Conservation (phyloP, 176 grass and related monocot genomes). For the Thalia dealbata region DNA sequence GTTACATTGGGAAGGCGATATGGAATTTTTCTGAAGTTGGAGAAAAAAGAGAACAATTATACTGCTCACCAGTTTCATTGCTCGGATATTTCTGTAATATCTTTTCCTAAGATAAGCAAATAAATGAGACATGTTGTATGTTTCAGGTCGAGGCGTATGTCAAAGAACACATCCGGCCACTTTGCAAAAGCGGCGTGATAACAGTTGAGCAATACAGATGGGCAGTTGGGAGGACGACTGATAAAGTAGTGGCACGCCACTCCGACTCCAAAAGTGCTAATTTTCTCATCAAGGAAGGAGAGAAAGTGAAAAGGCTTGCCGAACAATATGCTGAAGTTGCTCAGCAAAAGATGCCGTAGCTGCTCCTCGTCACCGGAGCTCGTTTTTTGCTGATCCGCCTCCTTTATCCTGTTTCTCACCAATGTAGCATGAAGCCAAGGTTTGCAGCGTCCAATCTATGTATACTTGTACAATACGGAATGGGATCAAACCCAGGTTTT, state of each 20-base stretch:
- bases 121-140: background rate
- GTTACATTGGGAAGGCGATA: background rate
- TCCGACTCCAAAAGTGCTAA: slow-evolving; percentile 54
- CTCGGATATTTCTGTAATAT: no score
- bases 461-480: background rate
- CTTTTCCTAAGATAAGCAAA: no score
- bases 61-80: background rate
- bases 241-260: slow-evolving; percentile 80
- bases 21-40: background rate
- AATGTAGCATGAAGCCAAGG: background rate
- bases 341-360: slow-evolving; percentile 44
- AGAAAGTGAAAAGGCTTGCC: slow-evolving; percentile 88
- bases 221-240: slow-evolving; percentile 54
- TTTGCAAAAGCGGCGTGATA: slow-evolving; percentile 88
- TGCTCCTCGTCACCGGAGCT: background rate
- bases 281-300: slow-evolving; percentile 85
- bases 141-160: slow-evolving; percentile 65
- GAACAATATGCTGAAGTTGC: slow-evolving; percentile 77
- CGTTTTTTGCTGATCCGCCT: background rate
- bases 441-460: background rate
- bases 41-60: background rate
- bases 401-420: no score
- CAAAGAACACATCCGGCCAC: slow-evolving; percentile 88
- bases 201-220: slow-evolving; percentile 67
- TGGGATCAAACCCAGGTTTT: background rate